Percentiles rank a stretch among this genome's conserved stretches.
These are phyloP conservation scores for Dendryphion nanum DNA, from an alignment of 2,329 filamentous ascomycete species.

Conservation along the genomic window DNA sequence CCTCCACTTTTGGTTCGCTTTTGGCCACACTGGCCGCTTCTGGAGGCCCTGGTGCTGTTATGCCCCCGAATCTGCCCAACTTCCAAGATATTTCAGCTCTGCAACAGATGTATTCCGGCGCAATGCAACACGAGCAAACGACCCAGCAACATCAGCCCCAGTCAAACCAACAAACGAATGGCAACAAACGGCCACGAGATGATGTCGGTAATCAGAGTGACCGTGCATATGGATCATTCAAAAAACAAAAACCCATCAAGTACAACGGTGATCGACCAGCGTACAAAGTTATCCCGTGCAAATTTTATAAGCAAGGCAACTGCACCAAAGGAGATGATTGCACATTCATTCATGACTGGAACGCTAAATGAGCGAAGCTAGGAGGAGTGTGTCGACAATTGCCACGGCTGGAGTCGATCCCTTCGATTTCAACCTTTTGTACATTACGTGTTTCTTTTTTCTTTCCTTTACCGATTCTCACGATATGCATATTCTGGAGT, in stretches of 20 bases:
- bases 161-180: slow-evolving; percentile 28
- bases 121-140: slow-evolving; percentile 4
- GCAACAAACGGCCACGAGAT: slow-evolving; percentile 37
- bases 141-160: slow-evolving; percentile 15
- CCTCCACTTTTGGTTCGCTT: slow-evolving; percentile 1
- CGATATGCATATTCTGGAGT: too few species aligned
- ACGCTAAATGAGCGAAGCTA: slow-evolving; percentile 1
- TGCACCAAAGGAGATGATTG: slow-evolving; percentile 72
- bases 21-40: neutral
- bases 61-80: slow-evolving; percentile 13
- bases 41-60: slow-evolving; percentile 6
- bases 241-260: slow-evolving; percentile 14
- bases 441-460: slow-evolving; percentile 10
- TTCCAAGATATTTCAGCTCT: slow-evolving; percentile 11
- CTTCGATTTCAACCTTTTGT: slow-evolving; percentile 4
- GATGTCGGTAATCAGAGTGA: slow-evolving; percentile 21
- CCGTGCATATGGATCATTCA: slow-evolving; percentile 12
- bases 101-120: neutral
- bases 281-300: slow-evolving; percentile 54
- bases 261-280: slow-evolving; percentile 48
- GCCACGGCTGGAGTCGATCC: neutral
- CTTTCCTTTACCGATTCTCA: slow-evolving; percentile 10
- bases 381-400: neutral
- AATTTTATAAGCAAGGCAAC: slow-evolving; percentile 68
- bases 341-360: slow-evolving; percentile 66